Base-by-base conservation (phyloP, 176 grass and related monocot species). In the Rhynchospora pubera region DNA sequence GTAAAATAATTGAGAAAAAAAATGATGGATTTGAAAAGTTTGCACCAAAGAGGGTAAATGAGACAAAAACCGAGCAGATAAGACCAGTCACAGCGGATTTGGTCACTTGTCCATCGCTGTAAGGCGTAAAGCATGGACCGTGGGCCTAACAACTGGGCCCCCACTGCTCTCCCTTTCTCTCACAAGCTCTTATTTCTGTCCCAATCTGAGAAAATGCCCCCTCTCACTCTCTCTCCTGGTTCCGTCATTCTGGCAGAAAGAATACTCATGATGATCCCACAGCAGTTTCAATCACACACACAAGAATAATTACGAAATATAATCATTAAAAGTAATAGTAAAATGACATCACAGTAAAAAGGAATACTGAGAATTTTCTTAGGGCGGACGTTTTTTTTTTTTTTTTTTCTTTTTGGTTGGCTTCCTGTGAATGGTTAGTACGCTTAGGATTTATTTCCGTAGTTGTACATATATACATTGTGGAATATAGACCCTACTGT, bases 321-420 rank as follows among this genome's bases (percentile, higher is more conserved):
- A 44, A 75, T 24, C 24, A 84, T 77, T 30, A 66, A 82, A 44
- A 50, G 67, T 52, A 46, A 21, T 51, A 82, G 44, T 67, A 50
- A 50, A 62, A 82, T 82, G 79, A 82, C 79, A 65, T 66, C 79
- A 82, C 79, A 52, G 58, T 82, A 50, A 66, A 82, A 64, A 81
- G 8, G 18, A 65, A 51, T 26, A 23, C 62, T 66, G n/a, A 19
- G 22, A 28, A 18, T 62, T 82, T 66, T 65, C 45, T 12, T 71
- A 52, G 65, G 39, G 43, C 42, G 46, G 51, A 80, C 72, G 24
- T 77, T 55, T 5, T 56, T 77, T 56, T n/a, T n/a, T n/a, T n/a
- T n/a, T n/a, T 26, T 5, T 55, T n/a, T n/a, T n/a, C n/a, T n/a
- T n/a, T 6, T 75, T 39, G 67, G 39, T 21, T 16, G 67, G 34